Percentiles rank a stretch among this genome's conserved stretches.
Evolutionary conservation across 1,284 basidiomycete species (phyloP).

Genomic region (Sanguinoderma infundibulare): DNA sequence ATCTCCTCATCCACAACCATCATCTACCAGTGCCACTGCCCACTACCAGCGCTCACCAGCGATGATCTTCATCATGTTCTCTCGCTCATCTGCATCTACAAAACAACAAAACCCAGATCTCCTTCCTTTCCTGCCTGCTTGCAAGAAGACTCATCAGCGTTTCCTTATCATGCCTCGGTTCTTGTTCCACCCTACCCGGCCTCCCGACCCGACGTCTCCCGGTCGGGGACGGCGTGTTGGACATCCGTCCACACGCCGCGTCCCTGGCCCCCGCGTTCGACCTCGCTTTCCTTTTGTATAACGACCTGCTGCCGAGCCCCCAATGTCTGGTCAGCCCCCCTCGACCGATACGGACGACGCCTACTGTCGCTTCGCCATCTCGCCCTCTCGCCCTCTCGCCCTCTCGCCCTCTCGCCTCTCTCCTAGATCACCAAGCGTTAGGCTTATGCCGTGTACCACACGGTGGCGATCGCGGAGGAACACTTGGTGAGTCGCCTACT

Average conservation of each 20-base stretch:
- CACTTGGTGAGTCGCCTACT: not conserved
- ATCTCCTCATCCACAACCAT: no score
- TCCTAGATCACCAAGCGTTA: no score
- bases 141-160: not conserved
- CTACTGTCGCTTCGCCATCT: not conserved
- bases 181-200: not conserved
- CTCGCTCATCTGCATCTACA: not conserved
- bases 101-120: not conserved
- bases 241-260: not conserved
- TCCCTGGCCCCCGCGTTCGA: not conserved
- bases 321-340: not conserved
- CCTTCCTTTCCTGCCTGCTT: not conserved
- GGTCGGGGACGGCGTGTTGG: no score
- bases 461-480: not conserved
- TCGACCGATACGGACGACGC: not conserved
- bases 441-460: no score
- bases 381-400: no score
- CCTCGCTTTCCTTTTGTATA: not conserved
- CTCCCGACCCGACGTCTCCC: no score
- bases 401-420: no score
- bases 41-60: no score
- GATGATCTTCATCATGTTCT: not conserved
- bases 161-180: not conserved
- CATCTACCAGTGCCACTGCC: no score
- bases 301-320: not conserved